Conservation (phyloP, 768 basidiomycete species). For the Bullera alba region DNA sequence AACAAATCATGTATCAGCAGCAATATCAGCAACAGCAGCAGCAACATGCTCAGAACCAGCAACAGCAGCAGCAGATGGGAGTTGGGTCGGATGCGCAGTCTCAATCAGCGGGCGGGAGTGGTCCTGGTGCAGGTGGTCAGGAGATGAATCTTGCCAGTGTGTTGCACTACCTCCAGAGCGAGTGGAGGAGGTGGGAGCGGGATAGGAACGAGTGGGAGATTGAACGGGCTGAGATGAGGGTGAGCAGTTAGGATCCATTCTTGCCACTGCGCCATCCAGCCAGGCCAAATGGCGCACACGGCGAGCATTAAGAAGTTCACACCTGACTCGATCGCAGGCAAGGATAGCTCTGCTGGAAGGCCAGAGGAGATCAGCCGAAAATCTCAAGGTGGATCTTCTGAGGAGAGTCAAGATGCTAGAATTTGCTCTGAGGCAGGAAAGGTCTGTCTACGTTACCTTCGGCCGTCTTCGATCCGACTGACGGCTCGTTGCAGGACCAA, state of each 20-base stretch:
- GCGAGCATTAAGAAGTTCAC: not conserved
- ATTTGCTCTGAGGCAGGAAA: slow-evolving; percentile 90
- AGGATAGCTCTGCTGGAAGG: slow-evolving; percentile 96
- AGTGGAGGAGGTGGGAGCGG: slow-evolving; percentile 95
- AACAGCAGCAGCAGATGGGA: slow-evolving; percentile 13
- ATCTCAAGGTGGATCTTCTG: slow-evolving; percentile 90
- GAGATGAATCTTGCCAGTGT: slow-evolving; percentile 90
- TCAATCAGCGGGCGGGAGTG: slow-evolving; percentile 15
- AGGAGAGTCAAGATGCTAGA: slow-evolving; percentile 99
- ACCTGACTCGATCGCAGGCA: slow-evolving; percentile 53
- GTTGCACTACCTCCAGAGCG: slow-evolving; percentile 93
- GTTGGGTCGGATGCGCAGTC: slow-evolving; percentile 13
- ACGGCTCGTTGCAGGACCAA: slow-evolving; percentile 15
- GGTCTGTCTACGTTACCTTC: slow-evolving; percentile 54
- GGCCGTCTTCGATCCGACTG: not conserved
- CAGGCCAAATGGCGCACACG: not conserved
- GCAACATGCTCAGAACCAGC: slow-evolving; percentile 7
- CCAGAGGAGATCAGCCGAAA: slow-evolving; percentile 93
- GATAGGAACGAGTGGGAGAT: slow-evolving; percentile 99
- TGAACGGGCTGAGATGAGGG: slow-evolving; percentile 97
- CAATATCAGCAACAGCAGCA: slow-evolving; percentile 11
- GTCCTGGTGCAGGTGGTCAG: slow-evolving; percentile 5
- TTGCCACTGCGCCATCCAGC: not conserved
- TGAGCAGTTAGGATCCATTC: slow-evolving; percentile 49
- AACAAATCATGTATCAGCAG: slow-evolving; percentile 20